phyloP scores from a whole-genome alignment of 805 yeast species.

The Spathaspora boniae region DNA sequence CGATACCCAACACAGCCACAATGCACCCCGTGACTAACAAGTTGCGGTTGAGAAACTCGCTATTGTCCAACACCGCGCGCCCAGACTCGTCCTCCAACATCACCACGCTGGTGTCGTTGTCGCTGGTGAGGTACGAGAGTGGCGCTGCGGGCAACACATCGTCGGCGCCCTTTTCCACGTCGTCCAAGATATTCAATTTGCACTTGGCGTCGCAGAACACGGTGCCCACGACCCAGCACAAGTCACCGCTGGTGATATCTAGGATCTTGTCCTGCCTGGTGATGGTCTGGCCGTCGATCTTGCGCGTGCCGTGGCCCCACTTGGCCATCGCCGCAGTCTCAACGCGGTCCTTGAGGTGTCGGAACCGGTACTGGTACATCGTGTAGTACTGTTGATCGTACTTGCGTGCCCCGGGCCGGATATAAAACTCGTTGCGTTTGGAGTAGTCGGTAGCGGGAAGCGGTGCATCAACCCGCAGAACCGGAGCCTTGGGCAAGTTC shows the following conservation, averaged over 20 bases:
- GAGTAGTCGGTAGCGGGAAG: too few species aligned
- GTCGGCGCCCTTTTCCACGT: constrained; percentile 61
- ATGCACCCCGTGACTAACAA: constrained; percentile 87
- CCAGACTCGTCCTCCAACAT: constrained; percentile 94
- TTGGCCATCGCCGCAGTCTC: constrained; percentile 31
- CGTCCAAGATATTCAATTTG: constrained; percentile 82
- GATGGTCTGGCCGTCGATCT: constrained; percentile 30
- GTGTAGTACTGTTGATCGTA: constrained; percentile 40
- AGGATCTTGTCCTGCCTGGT: constrained; percentile 41
- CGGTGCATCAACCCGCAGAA: too few species aligned
- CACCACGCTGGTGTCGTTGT: constrained; percentile 36
- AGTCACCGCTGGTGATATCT: constrained; percentile 58
- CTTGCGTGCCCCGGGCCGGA: constrained; percentile 17
- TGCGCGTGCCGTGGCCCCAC: constrained; percentile 51
- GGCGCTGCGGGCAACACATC: constrained; percentile 46
- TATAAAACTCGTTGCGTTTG: constrained; percentile 5
- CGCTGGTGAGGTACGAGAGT: constrained; percentile 17
- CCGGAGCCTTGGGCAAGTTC: too few species aligned
- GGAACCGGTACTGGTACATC: constrained; percentile 41
- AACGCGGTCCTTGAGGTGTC: constrained; percentile 30
- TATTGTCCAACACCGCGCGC: constrained; percentile 67
- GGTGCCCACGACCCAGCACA: constrained; percentile 86
- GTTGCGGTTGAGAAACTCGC: constrained; percentile 47
- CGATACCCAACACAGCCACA: constrained; percentile 83
- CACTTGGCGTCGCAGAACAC: constrained; percentile 77